A percentile compares a stretch with the other conserved stretches of the same genome.
Evolutionary conservation across 2,329 filamentous ascomycete species (phyloP).

Genomic region (Colletotrichum abscissum): DNA sequence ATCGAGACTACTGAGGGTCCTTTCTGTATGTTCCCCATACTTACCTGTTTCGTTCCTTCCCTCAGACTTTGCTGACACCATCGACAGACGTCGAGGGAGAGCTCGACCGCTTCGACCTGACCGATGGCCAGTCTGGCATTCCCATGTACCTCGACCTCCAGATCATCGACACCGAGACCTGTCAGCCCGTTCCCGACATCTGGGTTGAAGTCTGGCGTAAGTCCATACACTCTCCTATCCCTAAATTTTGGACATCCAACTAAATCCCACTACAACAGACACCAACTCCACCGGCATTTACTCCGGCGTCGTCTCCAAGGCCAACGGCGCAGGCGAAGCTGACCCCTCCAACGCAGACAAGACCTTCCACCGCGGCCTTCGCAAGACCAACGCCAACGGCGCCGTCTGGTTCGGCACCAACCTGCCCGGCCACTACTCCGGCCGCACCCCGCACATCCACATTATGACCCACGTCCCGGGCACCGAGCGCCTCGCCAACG

Average conservation of each 20-base stretch:
- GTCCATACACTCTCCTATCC: neutral
- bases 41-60: neutral
- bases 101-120: slow-evolving; percentile 15
- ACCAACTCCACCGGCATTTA: slow-evolving; percentile 31
- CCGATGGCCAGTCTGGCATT: slow-evolving; percentile 15
- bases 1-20: slow-evolving; percentile 15
- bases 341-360: slow-evolving; percentile 9
- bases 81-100: slow-evolving; percentile 26
- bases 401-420: slow-evolving; percentile 52
- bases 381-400: slow-evolving; percentile 37
- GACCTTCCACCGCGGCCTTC: slow-evolving; percentile 18
- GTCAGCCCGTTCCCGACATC: slow-evolving; percentile 15
- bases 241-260: neutral
- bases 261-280: neutral
- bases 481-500: slow-evolving; percentile 33
- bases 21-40: slow-evolving; percentile 1
- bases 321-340: slow-evolving; percentile 14
- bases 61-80: neutral
- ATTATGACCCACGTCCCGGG: slow-evolving; percentile 51
- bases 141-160: slow-evolving; percentile 26
- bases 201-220: slow-evolving; percentile 30
- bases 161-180: slow-evolving; percentile 33
- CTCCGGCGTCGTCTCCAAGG: slow-evolving; percentile 18
- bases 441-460: slow-evolving; percentile 61
- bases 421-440: slow-evolving; percentile 57